Evolutionary conservation across 805 yeast species (phyloP).

Genomic region (Kuraishia ogatae): DNA sequence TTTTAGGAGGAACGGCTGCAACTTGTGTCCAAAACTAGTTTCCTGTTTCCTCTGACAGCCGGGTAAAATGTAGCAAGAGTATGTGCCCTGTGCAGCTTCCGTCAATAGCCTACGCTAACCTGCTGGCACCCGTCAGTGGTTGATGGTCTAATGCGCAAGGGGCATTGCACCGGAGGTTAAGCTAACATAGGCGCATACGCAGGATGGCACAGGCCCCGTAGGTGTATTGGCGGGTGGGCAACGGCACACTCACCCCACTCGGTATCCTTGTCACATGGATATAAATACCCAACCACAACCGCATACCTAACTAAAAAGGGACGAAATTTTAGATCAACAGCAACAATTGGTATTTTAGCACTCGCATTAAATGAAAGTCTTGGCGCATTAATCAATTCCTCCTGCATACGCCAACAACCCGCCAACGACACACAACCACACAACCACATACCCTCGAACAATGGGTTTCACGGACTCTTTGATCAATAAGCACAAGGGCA

Average conservation of each 20-base stretch:
- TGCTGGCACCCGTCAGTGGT: neutral
- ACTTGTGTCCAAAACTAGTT: too few relatives aligned
- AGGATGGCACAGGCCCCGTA: neutral
- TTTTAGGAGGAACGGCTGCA: too few relatives aligned
- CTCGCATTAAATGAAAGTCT: too few relatives aligned
- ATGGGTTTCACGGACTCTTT: slow-evolving; percentile 13
- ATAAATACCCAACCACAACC: too few relatives aligned
- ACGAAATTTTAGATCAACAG: too few relatives aligned
- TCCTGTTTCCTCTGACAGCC: neutral
- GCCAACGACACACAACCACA: neutral
- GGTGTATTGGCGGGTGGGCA: neutral
- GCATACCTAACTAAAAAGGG: too few relatives aligned
- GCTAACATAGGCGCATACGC: neutral
- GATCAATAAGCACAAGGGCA: slow-evolving; percentile 13
- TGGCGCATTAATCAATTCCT: too few relatives aligned
- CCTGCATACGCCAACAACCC: too few relatives aligned
- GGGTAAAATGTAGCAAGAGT: neutral
- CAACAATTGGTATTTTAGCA: too few relatives aligned
- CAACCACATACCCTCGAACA: neutral
- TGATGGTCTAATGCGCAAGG: too few relatives aligned
- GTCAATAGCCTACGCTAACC: neutral
- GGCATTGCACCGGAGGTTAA: neutral
- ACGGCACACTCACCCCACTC: neutral
- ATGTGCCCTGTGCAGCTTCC: neutral
- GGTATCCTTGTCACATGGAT: neutral